phyloP scores from a whole-genome alignment of 2,329 filamentous ascomycete species.

The Teratosphaeria gauchensis region DNA sequence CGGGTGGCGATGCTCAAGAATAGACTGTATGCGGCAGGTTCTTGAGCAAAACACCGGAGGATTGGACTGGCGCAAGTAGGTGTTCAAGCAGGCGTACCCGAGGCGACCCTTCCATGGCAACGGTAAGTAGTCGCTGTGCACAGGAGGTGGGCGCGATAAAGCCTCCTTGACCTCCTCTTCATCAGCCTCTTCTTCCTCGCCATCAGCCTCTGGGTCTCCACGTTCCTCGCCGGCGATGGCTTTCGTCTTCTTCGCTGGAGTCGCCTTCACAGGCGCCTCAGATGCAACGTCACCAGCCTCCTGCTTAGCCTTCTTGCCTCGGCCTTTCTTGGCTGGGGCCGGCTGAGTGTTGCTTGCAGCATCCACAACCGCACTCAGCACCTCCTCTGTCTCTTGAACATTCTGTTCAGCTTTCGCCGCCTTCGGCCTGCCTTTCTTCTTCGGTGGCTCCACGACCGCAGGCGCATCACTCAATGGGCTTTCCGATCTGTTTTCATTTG shows the following conservation, averaged over 20 bases:
- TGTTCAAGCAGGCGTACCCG: conserved; percentile 89
- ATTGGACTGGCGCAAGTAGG: conserved; percentile 72
- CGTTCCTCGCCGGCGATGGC: conserved; percentile 11
- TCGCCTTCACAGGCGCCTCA: conserved; percentile 7
- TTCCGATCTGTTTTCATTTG: conserved; percentile 15
- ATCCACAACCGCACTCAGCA: conserved; percentile 7
- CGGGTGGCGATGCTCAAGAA: conserved; percentile 79
- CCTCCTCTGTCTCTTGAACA: conserved; percentile 10
- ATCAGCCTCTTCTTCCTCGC: conserved; percentile 39
- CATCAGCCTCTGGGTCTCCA: conserved; percentile 46
- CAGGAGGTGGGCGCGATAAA: conserved; percentile 57
- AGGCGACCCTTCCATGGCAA: conserved; percentile 83
- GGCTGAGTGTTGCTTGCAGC: conserved; percentile 1
- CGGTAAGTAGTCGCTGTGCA: conserved; percentile 75
- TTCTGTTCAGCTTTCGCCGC: conserved; percentile 9
- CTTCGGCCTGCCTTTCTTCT: conserved; percentile 13
- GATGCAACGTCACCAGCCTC: conserved; percentile 4
- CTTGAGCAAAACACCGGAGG: conserved; percentile 83
- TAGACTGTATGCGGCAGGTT: conserved; percentile 83
- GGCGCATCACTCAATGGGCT: conserved; percentile 28
- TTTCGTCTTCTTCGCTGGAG: conserved; percentile 17
- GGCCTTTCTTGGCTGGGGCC: conserved; percentile 5
- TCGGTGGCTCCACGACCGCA: conserved; percentile 21
- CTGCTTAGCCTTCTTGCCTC: conserved; percentile 7
- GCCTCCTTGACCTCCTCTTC: conserved; percentile 51